A percentile compares a stretch with the other conserved stretches of the same genome.
Evolutionary conservation across 2,329 filamentous ascomycete species (phyloP).

Genomic region (Penicillium capsulatum): DNA sequence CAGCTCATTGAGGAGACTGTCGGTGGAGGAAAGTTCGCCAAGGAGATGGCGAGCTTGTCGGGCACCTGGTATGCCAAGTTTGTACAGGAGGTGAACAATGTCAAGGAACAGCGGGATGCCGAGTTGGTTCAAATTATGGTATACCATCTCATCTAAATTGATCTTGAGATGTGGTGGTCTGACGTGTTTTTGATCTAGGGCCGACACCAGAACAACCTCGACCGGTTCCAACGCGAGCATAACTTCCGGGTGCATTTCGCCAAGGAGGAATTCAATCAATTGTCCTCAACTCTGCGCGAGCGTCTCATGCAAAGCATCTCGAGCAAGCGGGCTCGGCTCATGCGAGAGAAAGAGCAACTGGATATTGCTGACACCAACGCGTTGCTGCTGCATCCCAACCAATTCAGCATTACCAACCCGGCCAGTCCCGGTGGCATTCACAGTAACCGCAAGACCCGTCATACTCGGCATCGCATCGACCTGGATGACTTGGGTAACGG

Average conservation of each 20-base stretch:
- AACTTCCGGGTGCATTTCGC: conserved; percentile 59
- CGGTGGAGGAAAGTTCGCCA: conserved; percentile 59
- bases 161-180: background rate
- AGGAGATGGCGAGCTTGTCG: conserved; percentile 61
- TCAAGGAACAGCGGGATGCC: conserved; percentile 81
- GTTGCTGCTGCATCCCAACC: conserved; percentile 60
- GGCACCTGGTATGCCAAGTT: conserved; percentile 83
- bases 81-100: conserved; percentile 78
- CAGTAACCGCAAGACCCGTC: conserved; percentile 59
- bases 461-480: conserved; percentile 56
- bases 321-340: conserved; percentile 54
- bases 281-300: conserved; percentile 58
- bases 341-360: conserved; percentile 63
- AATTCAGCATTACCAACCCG: conserved; percentile 63
- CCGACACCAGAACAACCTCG: conserved; percentile 53
- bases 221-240: conserved; percentile 54
- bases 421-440: conserved; percentile 58
- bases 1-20: conserved; percentile 57
- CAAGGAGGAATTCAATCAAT: conserved; percentile 58
- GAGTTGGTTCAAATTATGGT: conserved; percentile 79
- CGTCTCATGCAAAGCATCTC: conserved; percentile 56
- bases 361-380: conserved; percentile 64
- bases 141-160: conserved; percentile 30
- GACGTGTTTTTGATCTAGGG: conserved; percentile 41
- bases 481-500: conserved; percentile 51